phyloP scores from a whole-genome alignment of 2,329 filamentous ascomycete genomes.

The Ascochyta rabiei region DNA sequence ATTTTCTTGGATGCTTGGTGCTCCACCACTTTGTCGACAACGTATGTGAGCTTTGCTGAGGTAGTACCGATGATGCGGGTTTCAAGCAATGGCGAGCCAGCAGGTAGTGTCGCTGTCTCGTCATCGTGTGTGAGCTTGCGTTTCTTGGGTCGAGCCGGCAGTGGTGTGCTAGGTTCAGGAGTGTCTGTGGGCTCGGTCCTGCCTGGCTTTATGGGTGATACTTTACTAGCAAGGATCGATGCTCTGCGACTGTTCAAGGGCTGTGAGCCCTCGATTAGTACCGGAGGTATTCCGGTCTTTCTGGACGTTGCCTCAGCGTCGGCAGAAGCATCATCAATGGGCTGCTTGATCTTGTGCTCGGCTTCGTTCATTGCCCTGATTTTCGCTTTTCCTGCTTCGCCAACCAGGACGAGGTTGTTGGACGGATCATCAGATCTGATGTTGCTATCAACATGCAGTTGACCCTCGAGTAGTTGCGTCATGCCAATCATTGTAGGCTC shows the following conservation, averaged over 20 bases:
- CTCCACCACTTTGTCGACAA: slow-evolving; percentile 73
- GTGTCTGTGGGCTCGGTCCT: slow-evolving; percentile 1
- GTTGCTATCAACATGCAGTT: slow-evolving; percentile 58
- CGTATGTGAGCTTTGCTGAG: slow-evolving; percentile 86
- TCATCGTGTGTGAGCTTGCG: slow-evolving; percentile 42
- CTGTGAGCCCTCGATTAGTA: slow-evolving; percentile 46
- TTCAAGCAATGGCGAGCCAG: slow-evolving; percentile 61
- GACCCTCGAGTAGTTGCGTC: slow-evolving; percentile 62
- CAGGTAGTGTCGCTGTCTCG: slow-evolving; percentile 35
- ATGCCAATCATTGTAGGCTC: slow-evolving; percentile 63
- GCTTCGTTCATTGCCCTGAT: slow-evolving; percentile 30
- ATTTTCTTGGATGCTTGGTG: slow-evolving; percentile 80
- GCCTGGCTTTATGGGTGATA: slow-evolving; percentile 26
- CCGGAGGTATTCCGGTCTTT: slow-evolving; percentile 51
- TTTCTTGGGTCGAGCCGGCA: slow-evolving; percentile 29
- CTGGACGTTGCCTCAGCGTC: slow-evolving; percentile 13
- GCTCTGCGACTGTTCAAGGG: slow-evolving; percentile 40
- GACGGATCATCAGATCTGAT: slow-evolving; percentile 34
- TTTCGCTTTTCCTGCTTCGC: slow-evolving; percentile 35
- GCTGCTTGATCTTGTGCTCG: slow-evolving; percentile 22
- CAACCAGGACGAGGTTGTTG: slow-evolving; percentile 34
- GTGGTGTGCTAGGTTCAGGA: slow-evolving; percentile 18
- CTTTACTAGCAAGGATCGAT: slow-evolving; percentile 26
- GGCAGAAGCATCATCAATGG: slow-evolving; percentile 1
- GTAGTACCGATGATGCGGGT: slow-evolving; percentile 76